Conservation (phyloP, 352 stramenopile species). For the Globisporangium solare region DNA sequence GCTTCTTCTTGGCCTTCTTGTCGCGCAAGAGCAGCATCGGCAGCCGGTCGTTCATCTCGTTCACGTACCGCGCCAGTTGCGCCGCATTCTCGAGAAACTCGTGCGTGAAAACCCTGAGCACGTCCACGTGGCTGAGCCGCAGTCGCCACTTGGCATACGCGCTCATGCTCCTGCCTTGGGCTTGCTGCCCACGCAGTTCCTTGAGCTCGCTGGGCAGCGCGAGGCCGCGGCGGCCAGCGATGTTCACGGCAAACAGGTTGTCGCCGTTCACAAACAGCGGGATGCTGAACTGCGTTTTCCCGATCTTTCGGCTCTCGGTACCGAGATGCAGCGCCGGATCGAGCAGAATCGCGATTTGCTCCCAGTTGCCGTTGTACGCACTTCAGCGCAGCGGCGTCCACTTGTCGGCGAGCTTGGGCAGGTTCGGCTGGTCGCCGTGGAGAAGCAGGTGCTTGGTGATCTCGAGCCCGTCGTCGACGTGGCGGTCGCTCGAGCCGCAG, state of each 20-base stretch:
- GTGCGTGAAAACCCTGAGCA: conserved; percentile 35
- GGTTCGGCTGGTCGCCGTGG: conserved; percentile 66
- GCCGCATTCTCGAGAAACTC: conserved; percentile 50
- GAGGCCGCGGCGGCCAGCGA: conserved; percentile 55
- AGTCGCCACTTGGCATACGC: conserved; percentile 53
- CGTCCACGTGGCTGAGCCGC: conserved; percentile 53
- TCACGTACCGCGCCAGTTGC: conserved; percentile 44
- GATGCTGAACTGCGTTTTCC: conserved; percentile 47
- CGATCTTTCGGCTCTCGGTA: conserved; percentile 6
- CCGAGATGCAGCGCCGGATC: conserved; percentile 23
- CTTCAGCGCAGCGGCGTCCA: conserved; percentile 76
- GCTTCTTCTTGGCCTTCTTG: conserved; percentile 13
- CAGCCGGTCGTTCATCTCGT: conserved; percentile 55
- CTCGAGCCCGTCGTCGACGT: conserved; percentile 60
- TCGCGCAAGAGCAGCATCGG: conserved; percentile 20
- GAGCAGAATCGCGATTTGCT: conserved; percentile 50
- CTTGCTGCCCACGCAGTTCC: conserved; percentile 12
- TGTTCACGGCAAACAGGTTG: conserved; percentile 56
- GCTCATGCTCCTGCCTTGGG: conserved; percentile 2
- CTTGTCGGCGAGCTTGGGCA: conserved; percentile 58
- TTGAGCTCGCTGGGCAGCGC: conserved; percentile 36
- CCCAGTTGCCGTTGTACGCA: conserved; percentile 74
- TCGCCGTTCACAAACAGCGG: conserved; percentile 52
- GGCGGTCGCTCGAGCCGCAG: conserved; percentile 47
- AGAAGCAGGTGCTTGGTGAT: conserved; percentile 56